These are phyloP conservation scores for Xylariaceae sp. DNA, from an alignment of 2,329 filamentous ascomycete species.

Conservation along the genomic window DNA sequence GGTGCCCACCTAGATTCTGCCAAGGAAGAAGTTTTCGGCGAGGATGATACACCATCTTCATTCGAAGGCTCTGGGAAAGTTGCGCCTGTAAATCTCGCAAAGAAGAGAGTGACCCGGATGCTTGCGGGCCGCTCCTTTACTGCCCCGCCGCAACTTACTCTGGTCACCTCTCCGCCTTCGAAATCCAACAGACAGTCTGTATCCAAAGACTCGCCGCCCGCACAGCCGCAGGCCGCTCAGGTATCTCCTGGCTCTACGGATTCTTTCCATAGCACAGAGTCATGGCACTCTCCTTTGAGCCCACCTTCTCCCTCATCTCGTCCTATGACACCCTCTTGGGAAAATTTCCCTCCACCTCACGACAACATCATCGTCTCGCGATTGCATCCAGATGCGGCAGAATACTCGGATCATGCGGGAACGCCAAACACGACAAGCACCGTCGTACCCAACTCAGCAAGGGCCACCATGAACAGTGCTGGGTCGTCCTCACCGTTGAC, in stretches of 20 bases:
- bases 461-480: slow-evolving; percentile 5
- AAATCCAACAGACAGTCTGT: slow-evolving; percentile 12
- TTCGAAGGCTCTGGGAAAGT: slow-evolving; percentile 22
- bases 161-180: slow-evolving; percentile 35
- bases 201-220: slow-evolving; percentile 10
- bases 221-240: slow-evolving; percentile 18
- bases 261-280: slow-evolving; percentile 48
- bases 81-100: slow-evolving; percentile 19
- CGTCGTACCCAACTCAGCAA: slow-evolving; percentile 22
- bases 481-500: not conserved
- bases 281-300: slow-evolving; percentile 40
- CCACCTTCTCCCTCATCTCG: slow-evolving; percentile 38
- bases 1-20: no score
- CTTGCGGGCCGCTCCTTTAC: slow-evolving; percentile 28
- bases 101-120: slow-evolving; percentile 21
- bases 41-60: slow-evolving; percentile 14
- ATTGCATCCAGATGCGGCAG: slow-evolving; percentile 21
- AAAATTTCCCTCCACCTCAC: slow-evolving; percentile 31
- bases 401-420: slow-evolving; percentile 26
- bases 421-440: slow-evolving; percentile 25
- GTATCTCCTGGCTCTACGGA: slow-evolving; percentile 41
- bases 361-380: slow-evolving; percentile 31
- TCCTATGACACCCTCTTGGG: slow-evolving; percentile 25
- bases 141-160: slow-evolving; percentile 33
- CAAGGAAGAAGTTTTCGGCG: slow-evolving; percentile 1